Evolutionary conservation across 2,329 filamentous ascomycete species (phyloP), one percentile per base, ranked within the genome.

Genomic region (Colletotrichum sansevieriae): DNA sequence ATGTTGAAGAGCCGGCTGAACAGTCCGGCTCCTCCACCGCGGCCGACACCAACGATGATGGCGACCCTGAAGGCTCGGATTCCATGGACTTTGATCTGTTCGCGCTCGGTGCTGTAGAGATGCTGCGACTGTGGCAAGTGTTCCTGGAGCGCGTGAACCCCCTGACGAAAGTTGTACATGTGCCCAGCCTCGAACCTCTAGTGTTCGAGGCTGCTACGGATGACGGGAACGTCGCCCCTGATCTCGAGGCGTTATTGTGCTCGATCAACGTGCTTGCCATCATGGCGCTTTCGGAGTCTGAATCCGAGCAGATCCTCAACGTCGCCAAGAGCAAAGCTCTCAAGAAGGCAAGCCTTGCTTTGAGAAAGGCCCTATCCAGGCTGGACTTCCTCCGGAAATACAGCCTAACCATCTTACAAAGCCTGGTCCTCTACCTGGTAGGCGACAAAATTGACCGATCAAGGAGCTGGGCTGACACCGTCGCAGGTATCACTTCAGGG

Each of bases 111-210:
- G 55, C 63, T 6, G 62, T 66, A 1, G 18, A 46, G 3, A 33
- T 43, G n/a, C 54, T 92, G 72, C 85, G 85, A 57, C 83, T 95
- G 5, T 95, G 92, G 92, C 90, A 93, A 75, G 82, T 88, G 7
- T 94, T 90, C 71, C 80, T 94, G 3, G 89, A 92, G 57, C 90
- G 92, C 68, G 89, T 95, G 62, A 91, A 95, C 72, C 91, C 92
- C 0, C 76, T 93, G 55, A 87, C 89, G 71, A 94, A 94, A 75
- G 80, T 88, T 51, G 88, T 93, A 39, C 92, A 95, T 75, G 86
- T 91, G 2, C 92, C 92, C 0, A 89, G 89, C 9, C 70, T 78
- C 0, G 75, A 79, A 4, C 74, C 76, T 7, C 72, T 74, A 3
- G 72, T 79, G 3, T 52, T 78, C 4, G 73, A 78, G 4, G 76